Evolutionary conservation across 768 basidiomycete species (phyloP).

Genomic region (Amanita molliuscula): DNA sequence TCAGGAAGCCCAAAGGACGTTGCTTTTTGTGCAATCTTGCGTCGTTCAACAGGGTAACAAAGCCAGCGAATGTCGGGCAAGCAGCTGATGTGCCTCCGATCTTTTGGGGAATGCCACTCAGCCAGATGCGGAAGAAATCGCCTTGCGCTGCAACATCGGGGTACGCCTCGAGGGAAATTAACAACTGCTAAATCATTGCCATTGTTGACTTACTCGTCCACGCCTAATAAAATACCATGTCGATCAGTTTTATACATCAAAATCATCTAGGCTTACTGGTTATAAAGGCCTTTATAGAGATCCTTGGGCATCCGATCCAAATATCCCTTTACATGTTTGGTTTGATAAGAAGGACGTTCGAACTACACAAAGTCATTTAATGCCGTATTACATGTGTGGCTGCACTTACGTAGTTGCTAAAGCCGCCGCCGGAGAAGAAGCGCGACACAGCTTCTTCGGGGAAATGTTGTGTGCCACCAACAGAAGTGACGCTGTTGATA

Average conservation of each 20-base stretch:
- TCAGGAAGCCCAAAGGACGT: slow-evolving; percentile 48
- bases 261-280: slow-evolving; percentile 26
- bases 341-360: slow-evolving; percentile 28
- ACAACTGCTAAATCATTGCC: background rate
- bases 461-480: slow-evolving; percentile 44
- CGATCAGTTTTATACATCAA: background rate
- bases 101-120: slow-evolving; percentile 21
- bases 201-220: slow-evolving; percentile 34
- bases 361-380: slow-evolving; percentile 10
- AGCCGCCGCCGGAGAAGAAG: slow-evolving; percentile 63
- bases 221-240: slow-evolving; percentile 16
- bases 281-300: slow-evolving; percentile 42
- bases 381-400: no score
- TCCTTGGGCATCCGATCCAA: slow-evolving; percentile 28
- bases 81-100: slow-evolving; percentile 57
- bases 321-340: slow-evolving; percentile 26
- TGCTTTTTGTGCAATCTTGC: slow-evolving; percentile 33
- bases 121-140: slow-evolving; percentile 34
- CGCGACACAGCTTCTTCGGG: slow-evolving; percentile 43
- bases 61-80: slow-evolving; percentile 48
- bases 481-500: slow-evolving; percentile 47
- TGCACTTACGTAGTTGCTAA: slow-evolving; percentile 50
- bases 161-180: slow-evolving; percentile 25
- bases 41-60: slow-evolving; percentile 56
- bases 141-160: slow-evolving; percentile 61